Percentiles rank a stretch among this genome's conserved stretches.
These are phyloP conservation scores for Starmerella potacharoeniae DNA, from an alignment of 805 yeast species.

Conservation along the genomic window DNA sequence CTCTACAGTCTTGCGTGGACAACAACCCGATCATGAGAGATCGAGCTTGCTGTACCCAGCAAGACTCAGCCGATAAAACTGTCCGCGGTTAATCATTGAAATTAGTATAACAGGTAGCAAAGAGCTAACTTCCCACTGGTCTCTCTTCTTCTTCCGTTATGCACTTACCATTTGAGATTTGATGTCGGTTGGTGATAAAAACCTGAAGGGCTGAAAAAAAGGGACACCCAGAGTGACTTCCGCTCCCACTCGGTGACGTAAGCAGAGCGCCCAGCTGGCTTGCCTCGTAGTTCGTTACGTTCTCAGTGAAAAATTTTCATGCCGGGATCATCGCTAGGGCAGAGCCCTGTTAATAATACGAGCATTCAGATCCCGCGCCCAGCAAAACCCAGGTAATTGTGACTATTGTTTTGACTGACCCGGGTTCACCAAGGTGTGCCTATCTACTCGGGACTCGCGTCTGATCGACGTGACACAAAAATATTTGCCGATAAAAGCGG, in stretches of 20 bases:
- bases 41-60: background rate
- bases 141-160: conserved; percentile 2
- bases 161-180: conserved; percentile 19
- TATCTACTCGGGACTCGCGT: background rate
- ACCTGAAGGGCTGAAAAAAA: conserved; percentile 1
- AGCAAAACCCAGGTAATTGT: no score
- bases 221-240: background rate
- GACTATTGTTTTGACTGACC: background rate
- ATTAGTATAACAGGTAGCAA: conserved; percentile 15
- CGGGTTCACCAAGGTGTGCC: background rate
- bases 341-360: background rate
- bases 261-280: background rate
- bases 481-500: no score
- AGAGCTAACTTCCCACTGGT: background rate
- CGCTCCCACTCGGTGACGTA: background rate
- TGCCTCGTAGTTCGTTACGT: background rate
- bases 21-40: background rate
- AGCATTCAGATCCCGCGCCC: no score
- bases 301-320: background rate
- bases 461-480: no score
- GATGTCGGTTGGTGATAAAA: background rate
- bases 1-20: conserved; percentile 15
- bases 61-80: conserved; percentile 15
- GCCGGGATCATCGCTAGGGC: background rate
- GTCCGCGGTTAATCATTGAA: conserved; percentile 13